Base-by-base conservation (phyloP, 2,329 filamentous ascomycete species). In the Beauveria pseudobassiana region DNA sequence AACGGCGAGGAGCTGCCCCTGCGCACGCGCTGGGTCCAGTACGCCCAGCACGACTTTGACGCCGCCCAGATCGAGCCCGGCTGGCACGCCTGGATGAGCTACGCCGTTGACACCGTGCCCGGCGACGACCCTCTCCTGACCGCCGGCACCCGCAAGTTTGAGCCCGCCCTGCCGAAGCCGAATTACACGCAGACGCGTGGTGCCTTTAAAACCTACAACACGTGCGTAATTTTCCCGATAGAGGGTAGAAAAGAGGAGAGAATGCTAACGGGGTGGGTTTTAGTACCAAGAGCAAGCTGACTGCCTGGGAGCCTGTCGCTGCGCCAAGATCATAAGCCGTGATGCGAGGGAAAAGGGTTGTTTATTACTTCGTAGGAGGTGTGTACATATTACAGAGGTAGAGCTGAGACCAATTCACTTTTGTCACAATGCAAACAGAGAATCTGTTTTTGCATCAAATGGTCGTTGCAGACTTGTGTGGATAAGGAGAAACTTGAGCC, bases 61-160 rank as follows among this genome's bases (percentile, higher is more conserved):
- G 81, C 90, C 65, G 85, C 85, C 63, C 91, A 97, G 60, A 90
- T 97, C 70, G 93, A 98, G 77, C 93, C 93, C 56, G 90, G 93
- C 76, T 99, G 95, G 95, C 95, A 98, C 78, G 91, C 90, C 34
- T 99, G 95, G 95, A 92, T 99, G 69, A 91, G 91, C 67, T 98
- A 99, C 78, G 80, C 87, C 77, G 87, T 96, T 70, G 92, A 98
- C 76, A 89, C 90, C 76, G 87, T 93, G 43, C 95, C 95, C 1
- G 84, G 81, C 43, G 77, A 88, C 71, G 95, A 99, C 74, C 79
- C 87, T 58, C 75, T 95, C 65, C 72, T 96, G 65, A 83, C 86
- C 69, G 78, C 86, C 58, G 81, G 85, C 67, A 75, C 86, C 52
- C 84, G 91, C 65, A 75, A 80, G 43, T 98, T 93, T 89, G 92